Evolutionary conservation across 345 rosid species (phyloP), one percentile per base, ranked within the genome.

Genomic region (Carallia brachiata): DNA sequence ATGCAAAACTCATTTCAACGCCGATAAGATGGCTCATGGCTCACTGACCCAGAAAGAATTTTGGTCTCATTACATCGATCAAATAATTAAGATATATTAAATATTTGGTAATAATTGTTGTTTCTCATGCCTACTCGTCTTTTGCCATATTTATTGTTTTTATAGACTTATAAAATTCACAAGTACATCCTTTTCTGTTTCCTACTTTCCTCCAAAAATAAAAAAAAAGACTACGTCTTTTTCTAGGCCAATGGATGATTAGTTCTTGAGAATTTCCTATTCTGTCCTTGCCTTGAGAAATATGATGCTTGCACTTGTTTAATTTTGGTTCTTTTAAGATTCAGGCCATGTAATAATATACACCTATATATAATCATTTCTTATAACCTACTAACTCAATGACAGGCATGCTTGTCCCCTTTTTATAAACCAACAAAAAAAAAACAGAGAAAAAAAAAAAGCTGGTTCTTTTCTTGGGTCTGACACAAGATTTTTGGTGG

Each of bases 381-480:
- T 71, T 75, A 70, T 64, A 57, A 37, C 54, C 53, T 39, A 77
- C 77, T 71, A 73, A 59, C 69, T 57, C 68, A 34, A 47, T 72
- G 90, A 79, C 89, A 86, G 81, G 88, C 90, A 78, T 84, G 89
- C 90, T 77, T 68, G 75, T 78, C 68, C 74, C 61, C 87, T 85
- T 87, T 81, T 83, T 68, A 68, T 64, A 66, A 71, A 80, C 79
- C 75, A 72, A 79, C 74, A 82, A 80, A 44, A 13, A 13, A 12
- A 37, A 1, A 70, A 18, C 23, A 23, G 23, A 23, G 23, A 75
- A 82, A 80, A 44, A 13, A 12, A 12, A 37, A 1, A 70, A 18
- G 76, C 75, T 68, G 7, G 4, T 72, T 61, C 70, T 68, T 68
- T 72, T 70, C 70, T 81, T 87, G 75, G 64, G 62, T 73, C 88